Base-by-base conservation (phyloP, 257 asterid species). In the Solanum arcanum region DNA sequence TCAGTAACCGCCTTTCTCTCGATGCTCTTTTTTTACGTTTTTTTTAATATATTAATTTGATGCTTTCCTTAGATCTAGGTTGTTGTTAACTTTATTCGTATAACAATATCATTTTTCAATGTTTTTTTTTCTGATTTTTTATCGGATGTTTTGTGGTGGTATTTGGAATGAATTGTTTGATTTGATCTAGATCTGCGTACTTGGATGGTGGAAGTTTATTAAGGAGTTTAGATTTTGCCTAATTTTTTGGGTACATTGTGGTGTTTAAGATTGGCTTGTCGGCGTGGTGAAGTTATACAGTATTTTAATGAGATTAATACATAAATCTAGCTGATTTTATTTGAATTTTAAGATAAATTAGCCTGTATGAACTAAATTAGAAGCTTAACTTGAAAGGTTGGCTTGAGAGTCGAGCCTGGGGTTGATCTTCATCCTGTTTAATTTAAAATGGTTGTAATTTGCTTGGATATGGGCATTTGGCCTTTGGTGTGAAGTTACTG, bases 1-100 rank as follows among this genome's bases (percentile, higher is more conserved):
- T 91, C 99, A 98, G 99, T 97, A 96, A 93, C 88, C 76, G 90
- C 88, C 37, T 42, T 35, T 68, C 86, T 87, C n/a, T 37, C 44
- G 72, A 90, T 87, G 84, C 91, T 88, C 88, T 86, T 85, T 4
- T 33, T 91, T 90, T 85, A 87, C 3, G 75, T 37, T 66, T 74
- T 88, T 87, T 6, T 52, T 6, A 15, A 60, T 21, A 60, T n/a
- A 6, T 64, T 62, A 27, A 52, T 83, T 33, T 16, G 8, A 9
- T 49, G 33, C 15, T 44, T 39, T 76, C 69, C 35, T 83, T 72
- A 62, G 90, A 89, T 90, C 91, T 90, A 84, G 84, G 84, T n/a
- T 72, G 12, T 42, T 60, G 70, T 75, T 39, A 18, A 66, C 49
- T 13, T 78, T 25, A 27, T 78, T 27, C 25, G 33, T 42, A 6